phyloP scores from a whole-genome alignment of 139 green algal genomes.

The Pleodorina starrii region DNA sequence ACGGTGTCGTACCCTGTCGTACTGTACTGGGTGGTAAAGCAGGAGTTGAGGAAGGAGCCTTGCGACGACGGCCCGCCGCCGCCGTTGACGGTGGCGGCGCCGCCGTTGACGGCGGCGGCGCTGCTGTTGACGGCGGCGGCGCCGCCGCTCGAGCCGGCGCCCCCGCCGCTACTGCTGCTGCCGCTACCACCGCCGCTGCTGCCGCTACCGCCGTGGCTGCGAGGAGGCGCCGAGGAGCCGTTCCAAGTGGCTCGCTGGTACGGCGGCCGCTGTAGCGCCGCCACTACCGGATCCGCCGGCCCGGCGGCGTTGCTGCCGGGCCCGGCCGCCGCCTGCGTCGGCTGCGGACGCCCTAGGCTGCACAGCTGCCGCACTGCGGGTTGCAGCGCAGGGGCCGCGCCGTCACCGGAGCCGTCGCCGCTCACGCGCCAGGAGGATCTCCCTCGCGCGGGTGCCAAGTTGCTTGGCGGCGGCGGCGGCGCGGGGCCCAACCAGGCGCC shows the following conservation, averaged over 20 bases:
- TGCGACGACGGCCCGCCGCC: too few relatives aligned
- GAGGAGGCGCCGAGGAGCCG: not conserved
- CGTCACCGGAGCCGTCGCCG: not conserved
- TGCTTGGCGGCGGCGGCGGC: not conserved
- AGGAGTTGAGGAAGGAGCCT: not conserved
- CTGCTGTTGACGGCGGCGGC: too few relatives aligned
- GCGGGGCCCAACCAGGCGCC: not conserved
- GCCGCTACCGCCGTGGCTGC: not conserved
- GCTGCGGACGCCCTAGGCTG: not conserved
- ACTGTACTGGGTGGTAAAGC: not conserved
- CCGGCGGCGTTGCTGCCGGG: not conserved
- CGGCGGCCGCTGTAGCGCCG: not conserved
- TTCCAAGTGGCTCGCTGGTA: slow-evolving; percentile 33
- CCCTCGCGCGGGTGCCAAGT: not conserved
- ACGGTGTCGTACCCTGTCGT: not conserved
- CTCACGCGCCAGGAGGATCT: not conserved
- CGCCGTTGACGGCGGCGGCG: too few relatives aligned
- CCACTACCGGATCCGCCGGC: too few relatives aligned
- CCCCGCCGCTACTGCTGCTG: not conserved
- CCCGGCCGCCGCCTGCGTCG: not conserved
- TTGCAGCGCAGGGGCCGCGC: not conserved
- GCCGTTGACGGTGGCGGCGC: too few relatives aligned
- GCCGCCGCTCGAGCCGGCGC: not conserved
- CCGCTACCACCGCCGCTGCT: not conserved
- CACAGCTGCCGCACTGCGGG: not conserved